Evolutionary conservation across 2,329 filamentous ascomycete species (phyloP), one percentile per base, ranked within the genome.

Genomic region (Stylonectria norvegica): DNA sequence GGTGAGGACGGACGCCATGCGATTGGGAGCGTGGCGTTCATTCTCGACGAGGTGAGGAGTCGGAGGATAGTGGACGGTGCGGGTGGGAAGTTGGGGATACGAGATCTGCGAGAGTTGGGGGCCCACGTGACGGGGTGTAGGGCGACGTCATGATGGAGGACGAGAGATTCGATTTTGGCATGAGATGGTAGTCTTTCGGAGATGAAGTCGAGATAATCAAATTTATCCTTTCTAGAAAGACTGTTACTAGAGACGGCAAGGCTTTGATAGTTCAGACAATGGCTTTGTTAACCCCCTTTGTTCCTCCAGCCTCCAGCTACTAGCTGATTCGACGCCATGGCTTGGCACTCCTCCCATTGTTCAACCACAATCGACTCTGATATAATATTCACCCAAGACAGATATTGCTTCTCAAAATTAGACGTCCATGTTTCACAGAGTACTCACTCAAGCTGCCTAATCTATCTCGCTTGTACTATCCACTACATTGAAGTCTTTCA

Each of bases 1-100:
- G 11, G 58, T 58, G 14, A 20, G 34, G 25, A 23, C 12, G 32
- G 40, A 40, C 18, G 39, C 49, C 49, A 37, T 34, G 33, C 38
- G 44, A 38, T 43, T 38, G 35, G 37, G 36, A 18, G 12, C 34
- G 27, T 36, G 20, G 19, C 15, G 40, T 42, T 35, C 49, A 52
- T 52, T 27, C 34, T 52, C 32, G 25, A 37, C 38, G 36, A 36
- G 22, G 29, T 32, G 15, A 20, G 36, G 22, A 29, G 22, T 20
- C 18, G 29, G 38, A 31, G 17, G 18, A 29, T 33, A 5, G 20
- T 23, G 29, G 28, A 18, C 12, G 7, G 22, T 25, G 12, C 7
- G 22, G 7, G 7, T 25, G 22, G 22, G 22, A 25, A 12, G n/a
- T n/a, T n/a, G 12, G 12, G 12, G 22, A 7, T 25, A 14, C n/a